These are phyloP conservation scores for Aureobasidium sp. DNA, from an alignment of 2,329 filamentous ascomycete species.

Conservation along the genomic window DNA sequence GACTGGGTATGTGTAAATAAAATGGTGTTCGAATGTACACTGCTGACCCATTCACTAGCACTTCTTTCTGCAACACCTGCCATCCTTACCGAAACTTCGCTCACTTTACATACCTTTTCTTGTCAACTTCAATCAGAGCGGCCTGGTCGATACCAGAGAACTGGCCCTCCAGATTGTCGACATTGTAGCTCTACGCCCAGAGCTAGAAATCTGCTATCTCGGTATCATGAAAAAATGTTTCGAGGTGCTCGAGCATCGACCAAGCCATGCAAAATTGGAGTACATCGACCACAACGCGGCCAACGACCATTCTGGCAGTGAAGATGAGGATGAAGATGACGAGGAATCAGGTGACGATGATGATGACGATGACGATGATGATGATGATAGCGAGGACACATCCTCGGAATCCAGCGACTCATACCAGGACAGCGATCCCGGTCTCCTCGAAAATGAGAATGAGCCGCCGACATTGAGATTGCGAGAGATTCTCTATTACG, in stretches of 20 bases:
- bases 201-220: constrained; percentile 71
- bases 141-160: constrained; percentile 56
- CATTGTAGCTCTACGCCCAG: constrained; percentile 67
- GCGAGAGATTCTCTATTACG: constrained; percentile 75
- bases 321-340: constrained; percentile 28
- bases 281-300: neutral
- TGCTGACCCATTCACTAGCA: constrained; percentile 46
- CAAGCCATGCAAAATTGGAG: constrained; percentile 21
- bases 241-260: constrained; percentile 64
- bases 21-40: neutral
- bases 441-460: constrained; percentile 29
- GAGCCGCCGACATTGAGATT: constrained; percentile 48
- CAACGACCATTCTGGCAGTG: constrained; percentile 18
- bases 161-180: constrained; percentile 70
- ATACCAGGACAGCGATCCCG: constrained; percentile 21
- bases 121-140: constrained; percentile 51
- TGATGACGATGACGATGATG: constrained; percentile 24
- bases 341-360: constrained; percentile 29
- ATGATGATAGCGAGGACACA: constrained; percentile 16
- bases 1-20: constrained; percentile 62
- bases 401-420: constrained; percentile 18
- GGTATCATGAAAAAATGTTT: constrained; percentile 73
- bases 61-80: constrained; percentile 68
- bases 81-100: constrained; percentile 61
- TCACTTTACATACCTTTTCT: constrained; percentile 66